phyloP scores from a whole-genome alignment of 768 basidiomycete species.

The Trametes gibbosa region DNA sequence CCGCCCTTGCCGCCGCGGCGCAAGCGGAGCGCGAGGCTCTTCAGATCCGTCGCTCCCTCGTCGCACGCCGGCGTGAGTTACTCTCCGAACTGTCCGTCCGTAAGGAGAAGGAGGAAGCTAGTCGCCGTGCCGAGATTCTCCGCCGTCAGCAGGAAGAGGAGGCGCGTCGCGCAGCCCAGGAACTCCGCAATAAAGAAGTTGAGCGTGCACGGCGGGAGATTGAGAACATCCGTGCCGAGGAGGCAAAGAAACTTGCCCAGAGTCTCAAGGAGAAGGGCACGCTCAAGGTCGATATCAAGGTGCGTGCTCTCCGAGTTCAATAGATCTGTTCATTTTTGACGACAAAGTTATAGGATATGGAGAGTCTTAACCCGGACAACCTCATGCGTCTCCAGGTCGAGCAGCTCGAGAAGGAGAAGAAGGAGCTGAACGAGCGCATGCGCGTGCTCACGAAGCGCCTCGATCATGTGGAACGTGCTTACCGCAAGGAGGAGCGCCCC shows the following conservation, averaged over 20 bases:
- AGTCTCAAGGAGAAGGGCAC: conserved; percentile 78
- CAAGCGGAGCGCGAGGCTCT: conserved; percentile 77
- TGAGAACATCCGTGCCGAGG: conserved; percentile 73
- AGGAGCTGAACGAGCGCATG: conserved; percentile 75
- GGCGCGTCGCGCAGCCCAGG: conserved; percentile 57
- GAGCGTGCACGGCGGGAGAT: conserved; percentile 70
- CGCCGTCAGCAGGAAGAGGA: conserved; percentile 72
- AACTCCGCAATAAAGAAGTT: conserved; percentile 58
- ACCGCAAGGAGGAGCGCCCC: conserved; percentile 89
- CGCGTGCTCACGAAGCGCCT: conserved; percentile 85
- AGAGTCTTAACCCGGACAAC: conserved; percentile 79
- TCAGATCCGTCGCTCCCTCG: conserved; percentile 72
- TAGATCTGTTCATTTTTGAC: not conserved
- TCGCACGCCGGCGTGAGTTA: conserved; percentile 82
- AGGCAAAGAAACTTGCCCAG: conserved; percentile 87
- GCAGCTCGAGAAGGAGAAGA: conserved; percentile 96
- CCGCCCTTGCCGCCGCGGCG: conserved; percentile 58
- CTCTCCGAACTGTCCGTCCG: conserved; percentile 79
- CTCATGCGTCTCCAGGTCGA: conserved; percentile 90
- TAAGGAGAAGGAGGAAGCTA: conserved; percentile 87
- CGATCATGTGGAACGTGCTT: conserved; percentile 93
- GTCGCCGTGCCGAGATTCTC: conserved; percentile 65
- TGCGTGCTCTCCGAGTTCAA: conserved; percentile 31
- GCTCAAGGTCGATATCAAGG: conserved; percentile 68
- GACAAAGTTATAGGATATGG: conserved; percentile 56